phyloP scores from a whole-genome alignment of 495 filamentous ascomycete genomes.

The Tetracladium marchalianum region DNA sequence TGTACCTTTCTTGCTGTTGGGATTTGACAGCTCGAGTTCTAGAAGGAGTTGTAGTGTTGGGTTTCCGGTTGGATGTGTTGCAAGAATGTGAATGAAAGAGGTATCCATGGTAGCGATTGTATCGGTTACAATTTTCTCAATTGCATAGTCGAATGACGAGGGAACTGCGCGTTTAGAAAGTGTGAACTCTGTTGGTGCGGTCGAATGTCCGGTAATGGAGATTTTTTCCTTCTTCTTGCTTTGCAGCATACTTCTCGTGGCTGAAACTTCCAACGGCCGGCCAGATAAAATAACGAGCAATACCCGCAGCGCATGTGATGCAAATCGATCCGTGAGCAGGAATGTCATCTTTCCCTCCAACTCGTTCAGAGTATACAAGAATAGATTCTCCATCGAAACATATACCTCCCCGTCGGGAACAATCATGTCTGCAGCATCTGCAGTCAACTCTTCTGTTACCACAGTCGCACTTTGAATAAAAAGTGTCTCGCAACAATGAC shows the following conservation, averaged over 20 bases:
- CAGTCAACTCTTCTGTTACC: constrained; percentile 58
- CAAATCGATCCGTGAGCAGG: constrained; percentile 77
- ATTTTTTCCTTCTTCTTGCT: constrained; percentile 87
- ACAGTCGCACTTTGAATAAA: constrained; percentile 73
- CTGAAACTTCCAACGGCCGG: constrained; percentile 53
- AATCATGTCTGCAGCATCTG: constrained; percentile 18
- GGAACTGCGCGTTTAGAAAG: constrained; percentile 52
- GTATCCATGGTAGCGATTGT: constrained; percentile 60
- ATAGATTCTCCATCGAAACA: constrained; percentile 72
- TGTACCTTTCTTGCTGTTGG: constrained; percentile 44
- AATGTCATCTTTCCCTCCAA: constrained; percentile 75
- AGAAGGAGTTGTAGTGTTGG: constrained; percentile 81
- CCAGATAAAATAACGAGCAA: constrained; percentile 80
- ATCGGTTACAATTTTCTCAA: constrained; percentile 69
- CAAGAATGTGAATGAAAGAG: constrained; percentile 65
- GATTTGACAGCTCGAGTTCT: constrained; percentile 68
- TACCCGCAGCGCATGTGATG: constrained; percentile 81
- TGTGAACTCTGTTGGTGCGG: constrained; percentile 24
- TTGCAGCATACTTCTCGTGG: constrained; percentile 60
- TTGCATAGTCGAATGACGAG: constrained; percentile 59
- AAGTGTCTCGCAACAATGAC: constrained; percentile 91
- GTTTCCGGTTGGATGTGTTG: constrained; percentile 80
- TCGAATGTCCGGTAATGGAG: constrained; percentile 32
- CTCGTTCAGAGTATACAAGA: constrained; percentile 72
- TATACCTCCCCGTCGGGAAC: constrained; percentile 23